Conservation (phyloP, 2,329 filamentous ascomycete genomes). For the Neonectria neomacrospora region DNA sequence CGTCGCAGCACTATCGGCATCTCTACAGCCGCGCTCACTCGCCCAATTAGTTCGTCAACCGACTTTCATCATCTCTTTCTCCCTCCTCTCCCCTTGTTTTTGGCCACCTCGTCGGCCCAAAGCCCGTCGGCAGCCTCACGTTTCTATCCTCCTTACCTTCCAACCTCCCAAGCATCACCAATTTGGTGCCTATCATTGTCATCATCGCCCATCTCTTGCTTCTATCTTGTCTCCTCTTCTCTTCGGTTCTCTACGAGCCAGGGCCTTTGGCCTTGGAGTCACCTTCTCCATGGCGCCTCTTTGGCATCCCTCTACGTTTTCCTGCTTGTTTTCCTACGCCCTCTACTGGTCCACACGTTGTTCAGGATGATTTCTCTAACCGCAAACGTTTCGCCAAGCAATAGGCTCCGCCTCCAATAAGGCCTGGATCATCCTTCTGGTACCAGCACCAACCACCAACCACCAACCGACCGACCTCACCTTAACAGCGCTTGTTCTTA, state of each 20-base stretch:
- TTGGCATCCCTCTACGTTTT: conserved; percentile 43
- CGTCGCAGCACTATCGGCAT: conserved; percentile 39
- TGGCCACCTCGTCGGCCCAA: conserved; percentile 33
- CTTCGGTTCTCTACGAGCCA: conserved; percentile 13
- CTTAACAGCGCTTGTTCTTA: conserved; percentile 20
- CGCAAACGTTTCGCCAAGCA: conserved; percentile 63
- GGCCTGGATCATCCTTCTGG: conserved; percentile 43
- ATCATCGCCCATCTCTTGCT: conserved; percentile 23
- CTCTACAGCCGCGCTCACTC: conserved; percentile 44
- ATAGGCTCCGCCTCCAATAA: conserved; percentile 53
- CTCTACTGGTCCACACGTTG: conserved; percentile 37
- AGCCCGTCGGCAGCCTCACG: conserved; percentile 42
- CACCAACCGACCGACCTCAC: conserved; percentile 20
- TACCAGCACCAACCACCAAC: conserved; percentile 27
- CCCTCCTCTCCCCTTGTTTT: conserved; percentile 34
- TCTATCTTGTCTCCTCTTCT: conserved; percentile 23
- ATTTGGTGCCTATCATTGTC: conserved; percentile 24
- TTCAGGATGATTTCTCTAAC: conserved; percentile 66
- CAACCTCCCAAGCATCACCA: conserved; percentile 32
- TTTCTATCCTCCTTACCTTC: conserved; percentile 35
- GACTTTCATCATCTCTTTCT: conserved; percentile 39
- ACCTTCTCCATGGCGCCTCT: conserved; percentile 43
- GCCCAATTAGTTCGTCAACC: conserved; percentile 51
- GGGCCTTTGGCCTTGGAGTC: conserved; percentile 25
- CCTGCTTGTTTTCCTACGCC: conserved; percentile 28